A percentile compares a stretch with the other conserved stretches of the same genome.
These are phyloP conservation scores for Ammopiptanthus mongolicus DNA, from an alignment of 306 rosid genomes.

Conservation along the genomic window DNA sequence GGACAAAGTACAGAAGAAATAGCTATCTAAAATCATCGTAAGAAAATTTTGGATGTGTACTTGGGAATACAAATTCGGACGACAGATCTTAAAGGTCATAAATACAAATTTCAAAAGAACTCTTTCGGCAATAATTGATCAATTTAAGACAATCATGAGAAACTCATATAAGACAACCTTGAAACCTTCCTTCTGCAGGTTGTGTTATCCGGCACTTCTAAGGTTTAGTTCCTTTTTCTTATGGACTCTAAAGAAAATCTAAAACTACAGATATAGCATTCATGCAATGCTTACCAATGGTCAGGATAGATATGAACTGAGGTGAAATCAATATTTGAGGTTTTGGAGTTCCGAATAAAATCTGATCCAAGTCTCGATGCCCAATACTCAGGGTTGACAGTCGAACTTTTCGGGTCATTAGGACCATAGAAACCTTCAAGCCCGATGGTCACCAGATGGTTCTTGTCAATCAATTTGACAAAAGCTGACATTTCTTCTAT, in stretches of 20 bases:
- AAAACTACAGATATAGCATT: neutral
- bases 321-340: slow-evolving; percentile 67
- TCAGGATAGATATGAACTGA: slow-evolving; percentile 94
- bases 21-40: neutral
- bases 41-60: neutral
- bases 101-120: neutral
- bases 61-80: neutral
- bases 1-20: neutral
- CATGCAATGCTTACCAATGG: slow-evolving; percentile 67
- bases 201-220: neutral
- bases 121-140: neutral
- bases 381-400: slow-evolving; percentile 86
- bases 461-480: slow-evolving; percentile 85
- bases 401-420: slow-evolving; percentile 53
- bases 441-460: slow-evolving; percentile 82
- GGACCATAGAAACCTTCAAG: slow-evolving; percentile 98
- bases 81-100: neutral
- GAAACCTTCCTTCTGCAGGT: neutral
- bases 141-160: neutral
- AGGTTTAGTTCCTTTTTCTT: neutral
- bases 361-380: slow-evolving; percentile 93
- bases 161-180: neutral
- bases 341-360: slow-evolving; percentile 75
- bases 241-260: slow-evolving; percentile 9
- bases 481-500: slow-evolving; percentile 90